phyloP scores from a whole-genome alignment of 768 basidiomycete genomes.

The Xanthoconium purpureum region DNA sequence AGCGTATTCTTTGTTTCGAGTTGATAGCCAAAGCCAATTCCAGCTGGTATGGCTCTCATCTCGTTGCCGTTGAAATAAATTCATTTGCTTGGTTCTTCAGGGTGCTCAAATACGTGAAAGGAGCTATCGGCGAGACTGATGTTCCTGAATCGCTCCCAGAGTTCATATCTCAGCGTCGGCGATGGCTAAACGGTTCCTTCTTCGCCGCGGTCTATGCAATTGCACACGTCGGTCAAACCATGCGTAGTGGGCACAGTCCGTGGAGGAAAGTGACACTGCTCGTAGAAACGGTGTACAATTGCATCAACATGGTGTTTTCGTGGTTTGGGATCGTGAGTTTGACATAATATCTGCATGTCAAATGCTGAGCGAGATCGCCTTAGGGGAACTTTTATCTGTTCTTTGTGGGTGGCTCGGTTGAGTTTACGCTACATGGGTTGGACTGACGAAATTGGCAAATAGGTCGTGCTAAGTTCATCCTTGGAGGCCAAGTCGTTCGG shows the following conservation, averaged over 20 bases:
- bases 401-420: conserved; percentile 57
- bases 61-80: neutral
- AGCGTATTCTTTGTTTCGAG: conserved; percentile 84
- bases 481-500: conserved; percentile 72
- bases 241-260: conserved; percentile 57
- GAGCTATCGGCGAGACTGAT: conserved; percentile 89
- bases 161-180: conserved; percentile 87
- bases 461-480: conserved; percentile 88
- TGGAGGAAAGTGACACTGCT: conserved; percentile 71
- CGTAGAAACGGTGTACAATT: conserved; percentile 82
- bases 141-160: conserved; percentile 91
- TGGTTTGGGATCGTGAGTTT: conserved; percentile 87
- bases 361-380: neutral
- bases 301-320: conserved; percentile 81
- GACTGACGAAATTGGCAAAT: conserved; percentile 1
- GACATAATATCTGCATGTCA: neutral
- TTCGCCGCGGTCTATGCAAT: conserved; percentile 94
- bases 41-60: conserved; percentile 54
- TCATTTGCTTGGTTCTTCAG: conserved; percentile 40
- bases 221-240: conserved; percentile 54
- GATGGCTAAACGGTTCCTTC: conserved; percentile 91
- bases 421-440: neutral
- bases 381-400: conserved; percentile 95
- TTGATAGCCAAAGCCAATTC: conserved; percentile 73
- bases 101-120: conserved; percentile 96